Conservation (phyloP, 2,329 filamentous ascomycete species). For the Neoscytalidium dimidiatum region DNA sequence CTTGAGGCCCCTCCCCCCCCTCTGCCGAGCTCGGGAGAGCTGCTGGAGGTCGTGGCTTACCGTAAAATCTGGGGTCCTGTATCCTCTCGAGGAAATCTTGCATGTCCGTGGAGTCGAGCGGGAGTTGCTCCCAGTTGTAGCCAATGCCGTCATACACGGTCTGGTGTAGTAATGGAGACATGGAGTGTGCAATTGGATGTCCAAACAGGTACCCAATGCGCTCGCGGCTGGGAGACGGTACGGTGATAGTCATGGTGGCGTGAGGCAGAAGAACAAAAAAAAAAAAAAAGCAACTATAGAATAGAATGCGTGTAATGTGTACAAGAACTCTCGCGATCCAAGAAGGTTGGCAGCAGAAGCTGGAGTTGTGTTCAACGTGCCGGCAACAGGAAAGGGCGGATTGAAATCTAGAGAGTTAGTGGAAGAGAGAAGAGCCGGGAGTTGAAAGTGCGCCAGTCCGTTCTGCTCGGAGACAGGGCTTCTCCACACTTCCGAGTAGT, state of each 20-base stretch:
- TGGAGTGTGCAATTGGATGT: constrained; percentile 58
- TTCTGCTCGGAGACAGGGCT: neutral
- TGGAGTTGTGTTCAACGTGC: neutral
- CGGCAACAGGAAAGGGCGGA: neutral
- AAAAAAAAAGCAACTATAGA: constrained; percentile 8
- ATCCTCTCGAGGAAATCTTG: constrained; percentile 50
- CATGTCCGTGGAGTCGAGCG: constrained; percentile 50
- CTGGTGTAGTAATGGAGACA: constrained; percentile 57
- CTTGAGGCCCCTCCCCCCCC: too few relatives aligned
- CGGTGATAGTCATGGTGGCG: constrained; percentile 25
- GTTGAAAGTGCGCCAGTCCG: neutral
- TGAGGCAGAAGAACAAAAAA: neutral
- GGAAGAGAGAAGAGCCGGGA: constrained; percentile 13
- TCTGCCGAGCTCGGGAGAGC: neutral
- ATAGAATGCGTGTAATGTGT: neutral
- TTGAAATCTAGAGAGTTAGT: neutral
- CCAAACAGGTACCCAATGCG: constrained; percentile 59
- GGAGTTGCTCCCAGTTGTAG: constrained; percentile 55
- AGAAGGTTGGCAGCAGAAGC: neutral
- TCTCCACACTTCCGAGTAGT: neutral
- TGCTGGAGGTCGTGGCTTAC: constrained; percentile 40
- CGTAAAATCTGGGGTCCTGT: constrained; percentile 62
- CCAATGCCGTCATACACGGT: constrained; percentile 55
- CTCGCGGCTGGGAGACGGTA: constrained; percentile 34
- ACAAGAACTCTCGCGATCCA: too few relatives aligned